Percentiles rank a stretch among this genome's conserved stretches.
These are phyloP conservation scores for Venturia asperata DNA, from an alignment of 2,329 filamentous ascomycete species.

Conservation along the genomic window DNA sequence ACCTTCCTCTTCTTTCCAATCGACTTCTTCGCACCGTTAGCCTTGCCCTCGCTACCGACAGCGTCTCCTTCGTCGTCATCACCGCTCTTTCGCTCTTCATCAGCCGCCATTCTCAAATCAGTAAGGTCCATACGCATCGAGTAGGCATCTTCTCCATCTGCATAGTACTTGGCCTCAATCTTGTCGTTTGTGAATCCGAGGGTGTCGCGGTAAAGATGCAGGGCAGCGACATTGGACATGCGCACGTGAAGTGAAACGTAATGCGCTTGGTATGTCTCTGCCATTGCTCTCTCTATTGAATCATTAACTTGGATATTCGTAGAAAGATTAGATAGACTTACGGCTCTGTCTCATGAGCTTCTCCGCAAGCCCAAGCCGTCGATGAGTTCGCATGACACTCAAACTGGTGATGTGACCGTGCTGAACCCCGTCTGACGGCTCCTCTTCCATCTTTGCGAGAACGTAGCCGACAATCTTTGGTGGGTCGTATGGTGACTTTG, in stretches of 20 bases:
- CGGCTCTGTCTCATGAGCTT: constrained; percentile 95
- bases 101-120: constrained; percentile 42
- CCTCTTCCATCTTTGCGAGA: constrained; percentile 99
- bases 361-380: constrained; percentile 85
- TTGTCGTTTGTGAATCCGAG: constrained; percentile 84
- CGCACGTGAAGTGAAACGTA: constrained; percentile 97
- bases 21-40: constrained; percentile 34
- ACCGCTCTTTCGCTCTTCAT: constrained; percentile 36
- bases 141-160: constrained; percentile 93
- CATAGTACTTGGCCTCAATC: constrained; percentile 86
- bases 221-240: constrained; percentile 82
- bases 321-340: constrained; percentile 43
- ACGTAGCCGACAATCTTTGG: constrained; percentile 98
- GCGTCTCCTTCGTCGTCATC: constrained; percentile 31
- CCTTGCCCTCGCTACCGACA: constrained; percentile 31
- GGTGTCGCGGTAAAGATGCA: constrained; percentile 87
- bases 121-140: constrained; percentile 83
- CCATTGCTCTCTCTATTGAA: constrained; percentile 78
- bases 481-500: constrained; percentile 73
- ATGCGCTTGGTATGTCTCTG: constrained; percentile 81
- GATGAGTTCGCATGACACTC: constrained; percentile 93
- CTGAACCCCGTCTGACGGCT: constrained; percentile 79
- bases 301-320: background rate
- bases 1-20: constrained; percentile 67
- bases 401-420: constrained; percentile 96